Conservation (phyloP, 2,329 filamentous ascomycete genomes). For the Neofusicoccum parvum region DNA sequence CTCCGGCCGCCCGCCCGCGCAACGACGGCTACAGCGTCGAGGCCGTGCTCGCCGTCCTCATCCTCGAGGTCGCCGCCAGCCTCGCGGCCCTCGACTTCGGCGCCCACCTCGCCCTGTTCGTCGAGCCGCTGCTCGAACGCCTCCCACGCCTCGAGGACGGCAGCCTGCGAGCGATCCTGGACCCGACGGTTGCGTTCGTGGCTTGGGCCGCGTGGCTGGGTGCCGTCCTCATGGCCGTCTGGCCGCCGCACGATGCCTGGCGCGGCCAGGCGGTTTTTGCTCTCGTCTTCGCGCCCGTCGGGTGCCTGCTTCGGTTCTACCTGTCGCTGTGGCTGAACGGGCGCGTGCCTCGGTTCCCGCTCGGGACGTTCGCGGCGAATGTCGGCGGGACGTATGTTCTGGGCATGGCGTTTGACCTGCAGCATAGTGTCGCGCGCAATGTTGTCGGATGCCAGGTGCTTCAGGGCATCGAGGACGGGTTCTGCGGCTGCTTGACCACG, state of each 20-base stretch:
- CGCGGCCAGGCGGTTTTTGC: conserved; percentile 75
- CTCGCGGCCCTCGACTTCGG: conserved; percentile 71
- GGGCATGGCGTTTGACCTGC: conserved; percentile 76
- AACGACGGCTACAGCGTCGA: conserved; percentile 68
- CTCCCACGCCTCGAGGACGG: conserved; percentile 55
- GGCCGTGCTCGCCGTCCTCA: conserved; percentile 72
- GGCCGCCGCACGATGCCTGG: conserved; percentile 70
- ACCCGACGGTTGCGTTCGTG: conserved; percentile 65
- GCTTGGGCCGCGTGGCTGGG: conserved; percentile 77
- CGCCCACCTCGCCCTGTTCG: conserved; percentile 70
- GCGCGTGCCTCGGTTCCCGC: conserved; percentile 67
- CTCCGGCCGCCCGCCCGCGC: conserved; percentile 48
- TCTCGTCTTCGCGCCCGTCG: conserved; percentile 78
- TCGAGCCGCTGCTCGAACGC: conserved; percentile 53
- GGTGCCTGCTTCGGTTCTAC: conserved; percentile 76
- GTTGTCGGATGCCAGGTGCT: conserved; percentile 43
- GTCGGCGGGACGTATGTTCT: conserved; percentile 73
- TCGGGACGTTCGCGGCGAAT: conserved; percentile 85
- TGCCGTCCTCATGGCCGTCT: conserved; percentile 69
- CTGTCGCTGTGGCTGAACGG: conserved; percentile 70
- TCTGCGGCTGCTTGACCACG: conserved; percentile 52
- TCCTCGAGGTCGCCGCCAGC: conserved; percentile 72
- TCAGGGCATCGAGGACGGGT: conserved; percentile 52
- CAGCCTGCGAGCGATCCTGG: conserved; percentile 61
- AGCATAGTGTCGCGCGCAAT: conserved; percentile 58